Conservation (phyloP, 768 basidiomycete species). For the Phanerochaete sordida region DNA sequence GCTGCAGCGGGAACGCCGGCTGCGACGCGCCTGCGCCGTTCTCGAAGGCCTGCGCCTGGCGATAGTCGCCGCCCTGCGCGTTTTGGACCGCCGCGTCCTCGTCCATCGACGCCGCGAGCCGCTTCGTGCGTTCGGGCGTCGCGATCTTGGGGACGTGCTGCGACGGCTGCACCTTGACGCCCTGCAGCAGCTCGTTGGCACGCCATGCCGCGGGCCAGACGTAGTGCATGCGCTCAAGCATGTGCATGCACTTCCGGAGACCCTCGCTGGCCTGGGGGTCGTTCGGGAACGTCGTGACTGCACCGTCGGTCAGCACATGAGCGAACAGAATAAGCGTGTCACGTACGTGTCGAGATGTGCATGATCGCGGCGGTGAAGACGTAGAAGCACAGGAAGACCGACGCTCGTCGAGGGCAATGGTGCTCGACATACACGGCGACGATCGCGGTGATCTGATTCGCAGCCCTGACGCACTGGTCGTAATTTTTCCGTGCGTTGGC, state of each 20-base stretch:
- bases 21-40: background rate
- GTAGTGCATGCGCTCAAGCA: constrained; percentile 59
- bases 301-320: background rate
- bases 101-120: constrained; percentile 46
- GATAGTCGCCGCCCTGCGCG: constrained; percentile 12
- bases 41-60: constrained; percentile 15
- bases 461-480: constrained; percentile 71
- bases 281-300: constrained; percentile 59
- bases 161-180: constrained; percentile 41
- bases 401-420: constrained; percentile 55
- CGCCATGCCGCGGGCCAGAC: constrained; percentile 78
- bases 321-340: background rate
- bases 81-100: constrained; percentile 13
- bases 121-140: constrained; percentile 42
- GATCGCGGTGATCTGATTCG: constrained; percentile 75
- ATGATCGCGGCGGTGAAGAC: constrained; percentile 78
- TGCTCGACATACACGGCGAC: constrained; percentile 58
- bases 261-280: constrained; percentile 71
- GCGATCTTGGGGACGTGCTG: background rate
- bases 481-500: constrained; percentile 59
- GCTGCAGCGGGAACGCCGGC: constrained; percentile 10
- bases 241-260: constrained; percentile 63
- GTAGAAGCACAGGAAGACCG: constrained; percentile 76
- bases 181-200: constrained; percentile 68
- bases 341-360: constrained; percentile 72